phyloP scores from a whole-genome alignment of 164 flowering plant genomes.

The Sextonia rubra region DNA sequence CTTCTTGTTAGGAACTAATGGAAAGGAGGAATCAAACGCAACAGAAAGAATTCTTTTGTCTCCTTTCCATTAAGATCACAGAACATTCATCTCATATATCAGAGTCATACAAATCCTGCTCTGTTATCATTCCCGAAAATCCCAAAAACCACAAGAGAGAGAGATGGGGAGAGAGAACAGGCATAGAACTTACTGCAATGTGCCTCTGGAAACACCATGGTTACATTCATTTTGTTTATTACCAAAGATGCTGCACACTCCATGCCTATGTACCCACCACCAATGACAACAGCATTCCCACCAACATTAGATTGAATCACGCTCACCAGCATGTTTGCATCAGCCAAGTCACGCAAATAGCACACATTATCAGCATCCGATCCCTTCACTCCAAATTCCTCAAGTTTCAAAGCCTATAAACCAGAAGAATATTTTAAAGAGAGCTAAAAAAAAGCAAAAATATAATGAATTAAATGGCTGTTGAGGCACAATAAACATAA shows the following conservation, averaged over 20 bases:
- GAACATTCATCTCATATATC: not conserved
- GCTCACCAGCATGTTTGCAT: conserved; percentile 76
- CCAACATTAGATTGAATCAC: conserved; percentile 68
- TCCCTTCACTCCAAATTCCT: conserved; percentile 84
- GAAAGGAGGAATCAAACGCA: not conserved
- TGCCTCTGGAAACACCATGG: conserved; percentile 95
- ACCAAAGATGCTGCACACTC: conserved; percentile 97
- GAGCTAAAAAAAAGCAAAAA: not conserved
- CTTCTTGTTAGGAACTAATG: not conserved
- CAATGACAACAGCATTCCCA: conserved; percentile 92
- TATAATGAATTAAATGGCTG: no score
- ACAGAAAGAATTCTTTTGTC: not conserved
- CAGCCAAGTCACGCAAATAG: conserved; percentile 78
- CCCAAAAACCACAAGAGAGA: not conserved
- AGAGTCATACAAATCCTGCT: not conserved
- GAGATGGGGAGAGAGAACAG: no score
- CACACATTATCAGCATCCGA: conserved; percentile 90
- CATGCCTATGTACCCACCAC: conserved; percentile 99
- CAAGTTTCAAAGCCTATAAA: conserved; percentile 82
- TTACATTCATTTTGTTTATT: conserved; percentile 74
- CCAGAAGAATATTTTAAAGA: conserved; percentile 15
- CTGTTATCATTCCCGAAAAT: not conserved
- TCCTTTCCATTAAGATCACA: not conserved
- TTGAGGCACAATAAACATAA: no score
- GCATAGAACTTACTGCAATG: conserved; percentile 74